These are phyloP conservation scores for Rosa multiflora DNA, from an alignment of 306 rosid genomes.

Conservation along the genomic window DNA sequence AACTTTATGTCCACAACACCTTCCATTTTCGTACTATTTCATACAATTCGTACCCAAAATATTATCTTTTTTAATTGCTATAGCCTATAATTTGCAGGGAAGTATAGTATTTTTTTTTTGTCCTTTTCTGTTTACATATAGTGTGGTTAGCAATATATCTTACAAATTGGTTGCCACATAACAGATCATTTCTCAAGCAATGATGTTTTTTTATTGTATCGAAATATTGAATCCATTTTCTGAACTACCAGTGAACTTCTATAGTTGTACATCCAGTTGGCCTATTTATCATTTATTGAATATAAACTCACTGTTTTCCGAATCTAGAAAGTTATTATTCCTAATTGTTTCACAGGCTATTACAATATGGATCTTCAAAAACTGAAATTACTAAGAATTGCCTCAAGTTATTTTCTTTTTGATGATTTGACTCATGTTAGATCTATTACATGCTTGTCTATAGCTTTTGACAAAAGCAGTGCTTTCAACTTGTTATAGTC, in stretches of 20 bases:
- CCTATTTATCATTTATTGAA: background rate
- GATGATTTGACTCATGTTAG: background rate
- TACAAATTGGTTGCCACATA: background rate
- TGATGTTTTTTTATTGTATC: background rate
- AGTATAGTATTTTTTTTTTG: background rate
- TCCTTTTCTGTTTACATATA: background rate
- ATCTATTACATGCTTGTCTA: background rate
- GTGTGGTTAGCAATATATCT: background rate
- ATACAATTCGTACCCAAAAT: background rate
- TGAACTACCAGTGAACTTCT: background rate
- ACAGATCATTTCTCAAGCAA: background rate
- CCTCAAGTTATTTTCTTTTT: background rate
- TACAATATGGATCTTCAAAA: background rate
- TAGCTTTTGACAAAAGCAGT: background rate
- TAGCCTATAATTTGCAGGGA: background rate
- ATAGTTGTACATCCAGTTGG: background rate
- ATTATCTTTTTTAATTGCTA: background rate
- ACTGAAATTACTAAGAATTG: background rate
- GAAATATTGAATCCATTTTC: background rate
- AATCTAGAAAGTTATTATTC: background rate
- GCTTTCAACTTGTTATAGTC: background rate
- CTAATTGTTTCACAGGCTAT: too few relatives aligned
- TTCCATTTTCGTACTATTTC: background rate
- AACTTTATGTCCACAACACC: background rate
- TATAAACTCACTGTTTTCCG: background rate